These are phyloP conservation scores for Taphrina pruni DNA, from an alignment of 1,139 yeast species.

Conservation along the genomic window DNA sequence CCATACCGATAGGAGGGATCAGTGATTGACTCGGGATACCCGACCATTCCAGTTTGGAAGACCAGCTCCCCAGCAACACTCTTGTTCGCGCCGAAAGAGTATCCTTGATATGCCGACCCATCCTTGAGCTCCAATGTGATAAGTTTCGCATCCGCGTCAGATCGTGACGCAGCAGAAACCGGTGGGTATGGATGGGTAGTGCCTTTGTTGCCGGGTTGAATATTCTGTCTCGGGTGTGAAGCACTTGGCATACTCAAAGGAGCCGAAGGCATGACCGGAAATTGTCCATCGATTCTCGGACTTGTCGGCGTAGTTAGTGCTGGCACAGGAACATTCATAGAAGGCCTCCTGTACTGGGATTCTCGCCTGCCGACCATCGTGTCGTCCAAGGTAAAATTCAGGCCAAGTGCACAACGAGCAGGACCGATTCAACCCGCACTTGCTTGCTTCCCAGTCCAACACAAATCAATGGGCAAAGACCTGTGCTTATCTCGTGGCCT, in stretches of 20 bases:
- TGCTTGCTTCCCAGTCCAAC: too few relatives aligned
- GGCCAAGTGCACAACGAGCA: neutral
- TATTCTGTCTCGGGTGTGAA: conserved; percentile 26
- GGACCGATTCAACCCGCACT: too few relatives aligned
- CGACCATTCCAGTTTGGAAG: conserved; percentile 98
- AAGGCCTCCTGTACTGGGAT: conserved; percentile 26
- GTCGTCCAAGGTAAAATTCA: neutral
- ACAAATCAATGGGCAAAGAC: too few relatives aligned
- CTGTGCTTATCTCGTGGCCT: too few relatives aligned
- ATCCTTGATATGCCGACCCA: conserved; percentile 90
- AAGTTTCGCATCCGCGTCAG: conserved; percentile 19
- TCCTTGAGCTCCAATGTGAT: conserved; percentile 77
- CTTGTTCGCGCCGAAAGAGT: conserved; percentile 93
- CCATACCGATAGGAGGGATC: conserved; percentile 89
- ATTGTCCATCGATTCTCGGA: conserved; percentile 18
- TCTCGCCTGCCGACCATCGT: conserved; percentile 24
- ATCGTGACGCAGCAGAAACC: conserved; percentile 28
- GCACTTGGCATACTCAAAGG: conserved; percentile 3
- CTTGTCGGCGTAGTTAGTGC: conserved; percentile 26
- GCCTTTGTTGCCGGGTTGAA: conserved; percentile 2
- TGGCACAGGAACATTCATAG: conserved; percentile 22
- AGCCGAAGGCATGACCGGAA: conserved; percentile 19
- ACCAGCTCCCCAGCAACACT: conserved; percentile 96
- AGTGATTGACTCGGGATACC: conserved; percentile 97
- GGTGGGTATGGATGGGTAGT: conserved; percentile 27